Evolutionary conservation across 2,329 filamentous ascomycete genomes (phyloP), one percentile per base, ranked within the genome.

Genomic region (Dactylellina leptospora): DNA sequence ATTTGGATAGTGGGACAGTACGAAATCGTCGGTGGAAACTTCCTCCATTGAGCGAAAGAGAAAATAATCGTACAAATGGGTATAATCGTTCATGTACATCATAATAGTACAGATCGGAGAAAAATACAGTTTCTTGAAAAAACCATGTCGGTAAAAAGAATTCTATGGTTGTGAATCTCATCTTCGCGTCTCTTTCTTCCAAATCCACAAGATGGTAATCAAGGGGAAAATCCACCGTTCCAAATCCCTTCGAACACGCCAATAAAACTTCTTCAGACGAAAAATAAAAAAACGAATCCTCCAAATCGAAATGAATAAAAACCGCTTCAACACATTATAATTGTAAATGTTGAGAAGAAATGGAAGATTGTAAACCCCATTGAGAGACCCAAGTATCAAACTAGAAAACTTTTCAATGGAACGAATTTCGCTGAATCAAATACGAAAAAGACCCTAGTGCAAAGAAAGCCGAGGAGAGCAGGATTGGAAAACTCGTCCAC

Each of bases 41-140:
- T n/a, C n/a, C n/a, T n/a, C n/a, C n/a, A n/a, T n/a, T n/a, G n/a
- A n/a, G n/a, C n/a, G n/a, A n/a, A n/a, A n/a, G n/a, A 56, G 56
- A 27, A 28, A 50, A 56, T 44, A 71, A 53, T 63, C 42, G 53
- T 69, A 69, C 63, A 58, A 72, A 51, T 58, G 59, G 68, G 68
- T 72, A 71, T 71, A 64, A 54, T 42, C 28, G 68, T 59, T 64
- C 59, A 54, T 64, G 53, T 55, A 64, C 68, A 72, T 55, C 59
- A 51, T 72, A 72, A 54, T 72, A 58, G 54, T 72, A 72, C 68
- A 72, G 44, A 64, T 40, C 47, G 47, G 53, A 28, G 45, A 53
- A 62, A 54, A 50, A 25, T 50, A 50, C 42, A n/a, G n/a, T n/a
- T n/a, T n/a, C n/a, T n/a, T 58, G 36, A 4, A 9, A 33, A 23